Evolutionary conservation across 83 land plant species (phyloP).

Genomic region (Diphasiastrum complanatum): DNA sequence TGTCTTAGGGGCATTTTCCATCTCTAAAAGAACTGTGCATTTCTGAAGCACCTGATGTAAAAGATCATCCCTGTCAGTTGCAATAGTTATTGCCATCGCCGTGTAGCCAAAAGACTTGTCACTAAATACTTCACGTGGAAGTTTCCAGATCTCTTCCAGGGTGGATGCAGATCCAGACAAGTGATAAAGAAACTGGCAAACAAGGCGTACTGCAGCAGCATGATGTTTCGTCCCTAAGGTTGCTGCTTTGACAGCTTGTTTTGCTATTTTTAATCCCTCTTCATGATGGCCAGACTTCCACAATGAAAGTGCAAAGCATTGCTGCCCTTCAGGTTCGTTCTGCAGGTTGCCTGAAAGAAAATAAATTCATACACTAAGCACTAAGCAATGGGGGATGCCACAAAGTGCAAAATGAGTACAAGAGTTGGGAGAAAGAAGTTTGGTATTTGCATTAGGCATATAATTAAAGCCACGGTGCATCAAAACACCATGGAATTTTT

Average conservation of each 20-base stretch:
- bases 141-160: constrained; percentile 18
- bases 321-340: constrained; percentile 22
- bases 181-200: constrained; percentile 22
- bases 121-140: constrained; percentile 2
- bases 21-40: constrained; percentile 6
- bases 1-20: constrained; percentile 17
- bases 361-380: not conserved
- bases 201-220: constrained; percentile 16
- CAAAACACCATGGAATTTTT: too few relatives aligned
- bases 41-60: constrained; percentile 8
- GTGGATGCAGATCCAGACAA: constrained; percentile 15
- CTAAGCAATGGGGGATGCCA: too few relatives aligned
- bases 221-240: not conserved
- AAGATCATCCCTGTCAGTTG: constrained; percentile 8
- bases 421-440: too few relatives aligned
- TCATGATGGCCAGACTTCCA: constrained; percentile 15
- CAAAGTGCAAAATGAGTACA: too few relatives aligned
- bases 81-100: constrained; percentile 22
- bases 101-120: constrained; percentile 13
- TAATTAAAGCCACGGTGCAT: too few relatives aligned
- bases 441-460: too few relatives aligned
- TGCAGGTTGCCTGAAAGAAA: constrained; percentile 2
- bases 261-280: constrained; percentile 16
- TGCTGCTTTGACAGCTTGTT: constrained; percentile 14
- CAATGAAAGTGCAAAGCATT: constrained; percentile 25